Base-by-base conservation (phyloP, 2,329 filamentous ascomycete genomes). In the Aspergillus pseudonomiae region DNA sequence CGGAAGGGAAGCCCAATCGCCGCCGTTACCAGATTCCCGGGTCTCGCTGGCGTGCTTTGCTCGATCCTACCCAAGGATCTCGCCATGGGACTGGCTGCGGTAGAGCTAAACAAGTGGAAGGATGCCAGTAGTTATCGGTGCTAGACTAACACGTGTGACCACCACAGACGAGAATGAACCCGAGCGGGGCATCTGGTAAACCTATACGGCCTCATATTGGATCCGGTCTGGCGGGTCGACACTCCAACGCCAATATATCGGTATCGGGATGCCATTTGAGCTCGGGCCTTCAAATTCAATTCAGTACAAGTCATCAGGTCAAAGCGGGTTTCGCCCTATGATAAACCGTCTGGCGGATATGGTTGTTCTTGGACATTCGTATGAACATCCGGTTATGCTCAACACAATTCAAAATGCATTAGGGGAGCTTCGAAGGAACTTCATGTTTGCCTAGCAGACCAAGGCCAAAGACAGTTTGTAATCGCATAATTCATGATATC, bases 1-100 rank as follows among this genome's bases (percentile, higher is more conserved):
- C 6, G 46, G 14, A 19, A 52, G 48, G 30, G 14, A 48, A 58
- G n/a, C 30, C 63, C 64, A 65, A 65, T 65, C 36, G 45, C 36
- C 45, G 34, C 28, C 11, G 39, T 36, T 63, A 63, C 64, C 64
- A 46, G 30, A 50, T 34, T n/a, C 43, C 43, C 59, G 61, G 64
- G 43, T 32, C 26, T 45, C 19, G n/a, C 59, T 56, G n/a, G 50
- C 19, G 19, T 46, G 24, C 11, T 21, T 48, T 48, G 45, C 45
- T 48, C 21, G 21, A 28, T 24, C 21, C n/a, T 12, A 16, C 14
- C 45, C 21, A 48, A 14, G 24, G 21, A 14, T 26, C 5, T 14
- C 11, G 24, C 24, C 48, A 14, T 34, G 16, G 48, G 14, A 21
- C 26, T 5, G 16, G 48, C 14, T 26, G 16, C 19, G 6, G 16